Base-by-base conservation (phyloP, 352 stramenopile genomes). In the Globisporangium splendens region DNA sequence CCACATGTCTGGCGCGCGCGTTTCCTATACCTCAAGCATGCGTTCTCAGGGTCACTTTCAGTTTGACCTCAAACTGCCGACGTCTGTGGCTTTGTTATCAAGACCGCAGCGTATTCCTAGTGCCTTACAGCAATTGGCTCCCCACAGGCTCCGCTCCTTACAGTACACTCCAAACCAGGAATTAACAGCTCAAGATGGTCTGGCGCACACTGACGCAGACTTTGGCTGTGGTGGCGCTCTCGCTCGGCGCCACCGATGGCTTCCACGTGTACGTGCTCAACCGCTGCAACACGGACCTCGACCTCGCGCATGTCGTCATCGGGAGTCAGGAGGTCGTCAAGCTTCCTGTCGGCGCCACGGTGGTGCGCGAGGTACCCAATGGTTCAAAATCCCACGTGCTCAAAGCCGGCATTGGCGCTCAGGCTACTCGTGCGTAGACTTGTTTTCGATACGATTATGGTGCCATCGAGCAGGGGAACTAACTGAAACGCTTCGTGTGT, bases 251-350 rank as follows among this genome's bases (percentile, higher is more conserved):
- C 2, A 24, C 21, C 39, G 48, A 66, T 17, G 73, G 64, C 48
- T 70, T 83, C 62, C 68, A 75, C 42, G 55, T 88, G 60, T 76
- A 79, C 59, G 65, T 89, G 51, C 65, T 59, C 59, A 89, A 89
- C 72, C 68, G 65, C 53, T 89, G 79, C 63, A 44, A 61, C 14
- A 63, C 68, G 47, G 53, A 55, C 43, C 72, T 88, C 47, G 72
- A 75, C 22, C 57, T 89, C 13, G 63, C 70, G n/a, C 71, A 79
- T 50, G 72, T 73, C 49, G 61, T 59, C 8, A 70, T 64, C 12
- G 56, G 55, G 17, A 62, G 63, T 24, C 50, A 67, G 0, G 22
- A 50, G 6, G 68, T 63, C 8, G 56, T 74, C 59, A 52, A 58
- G 28, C 60, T 88, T 13, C 38, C 66, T 3, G 38, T 65, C 12